Evolutionary conservation across 345 rosid genomes (phyloP).

Genomic region (Viola odorata): DNA sequence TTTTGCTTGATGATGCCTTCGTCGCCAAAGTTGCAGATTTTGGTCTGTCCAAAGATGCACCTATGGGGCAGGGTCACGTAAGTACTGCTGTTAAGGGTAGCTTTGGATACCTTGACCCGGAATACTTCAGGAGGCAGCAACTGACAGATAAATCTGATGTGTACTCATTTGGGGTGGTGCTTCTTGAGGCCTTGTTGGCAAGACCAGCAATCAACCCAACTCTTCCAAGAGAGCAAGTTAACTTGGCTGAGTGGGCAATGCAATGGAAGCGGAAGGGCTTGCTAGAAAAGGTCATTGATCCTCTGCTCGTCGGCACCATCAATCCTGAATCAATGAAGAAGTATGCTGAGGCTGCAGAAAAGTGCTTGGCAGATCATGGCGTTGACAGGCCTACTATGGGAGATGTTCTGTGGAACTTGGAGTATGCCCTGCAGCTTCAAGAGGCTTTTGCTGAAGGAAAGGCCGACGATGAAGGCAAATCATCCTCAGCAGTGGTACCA

Average conservation of each 20-base stretch:
- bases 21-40: slow-evolving; percentile 84
- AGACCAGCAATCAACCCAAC: slow-evolving; percentile 59
- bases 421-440: slow-evolving; percentile 73
- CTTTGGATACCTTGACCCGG: slow-evolving; percentile 59
- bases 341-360: slow-evolving; percentile 54
- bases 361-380: slow-evolving; percentile 50
- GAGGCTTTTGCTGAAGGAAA: slow-evolving; percentile 53
- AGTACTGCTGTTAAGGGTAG: slow-evolving; percentile 59
- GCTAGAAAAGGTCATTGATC: slow-evolving; percentile 46
- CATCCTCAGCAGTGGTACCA: slow-evolving; percentile 12
- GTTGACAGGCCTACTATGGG: slow-evolving; percentile 62
- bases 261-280: slow-evolving; percentile 44
- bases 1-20: slow-evolving; percentile 64
- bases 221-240: slow-evolving; percentile 63
- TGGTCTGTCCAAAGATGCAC: slow-evolving; percentile 73
- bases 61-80: slow-evolving; percentile 66
- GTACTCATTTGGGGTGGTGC: slow-evolving; percentile 66
- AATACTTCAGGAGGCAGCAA: slow-evolving; percentile 62
- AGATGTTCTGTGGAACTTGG: slow-evolving; percentile 65
- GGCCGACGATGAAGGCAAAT: slow-evolving; percentile 39
- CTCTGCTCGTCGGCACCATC: slow-evolving; percentile 37
- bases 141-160: slow-evolving; percentile 59
- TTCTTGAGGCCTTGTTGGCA: slow-evolving; percentile 57
- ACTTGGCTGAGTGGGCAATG: slow-evolving; percentile 70
- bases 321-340: slow-evolving; percentile 60